Evolutionary conservation across 139 green algal genomes (phyloP).

Genomic region (Dunaliella sp.): DNA sequence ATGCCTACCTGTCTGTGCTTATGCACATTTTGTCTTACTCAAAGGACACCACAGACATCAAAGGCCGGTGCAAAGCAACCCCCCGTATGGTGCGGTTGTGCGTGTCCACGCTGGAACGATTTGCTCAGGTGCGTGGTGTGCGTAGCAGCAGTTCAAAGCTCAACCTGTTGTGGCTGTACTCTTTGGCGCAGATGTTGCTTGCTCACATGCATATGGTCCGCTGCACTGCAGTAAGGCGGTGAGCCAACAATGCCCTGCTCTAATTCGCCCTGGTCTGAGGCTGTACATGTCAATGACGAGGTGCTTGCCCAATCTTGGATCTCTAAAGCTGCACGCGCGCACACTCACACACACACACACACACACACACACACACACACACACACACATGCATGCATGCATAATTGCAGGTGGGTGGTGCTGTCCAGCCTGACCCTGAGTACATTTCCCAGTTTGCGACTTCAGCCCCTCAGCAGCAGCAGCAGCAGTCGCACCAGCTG

Average conservation of each 20-base stretch:
- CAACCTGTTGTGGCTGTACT: no score
- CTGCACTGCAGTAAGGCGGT: no score
- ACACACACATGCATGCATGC: background rate
- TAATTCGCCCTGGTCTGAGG: no score
- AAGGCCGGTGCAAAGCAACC: background rate
- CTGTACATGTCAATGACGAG: no score
- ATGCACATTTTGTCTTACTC: conserved; percentile 8
- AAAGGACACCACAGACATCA: background rate
- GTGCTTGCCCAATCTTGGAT: no score
- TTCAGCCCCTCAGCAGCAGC: no score
- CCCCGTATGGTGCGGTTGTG: conserved; percentile 58
- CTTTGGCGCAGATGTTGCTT: no score
- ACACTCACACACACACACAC: background rate
- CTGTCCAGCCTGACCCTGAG: conserved; percentile 2
- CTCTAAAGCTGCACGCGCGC: no score
- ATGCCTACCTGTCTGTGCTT: conserved; percentile 80
- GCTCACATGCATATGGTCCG: no score
- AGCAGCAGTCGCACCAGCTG: no score
- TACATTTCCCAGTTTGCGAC: conserved; percentile 10
- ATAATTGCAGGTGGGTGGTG: background rate
- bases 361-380: background rate
- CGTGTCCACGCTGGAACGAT: conserved; percentile 68
- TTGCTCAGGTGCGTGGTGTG: conserved; percentile 40
- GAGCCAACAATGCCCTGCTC: no score
- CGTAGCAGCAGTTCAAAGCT: no score